These are phyloP conservation scores for Silybum marianum DNA, from an alignment of 129 eudicot species.

Conservation along the genomic window DNA sequence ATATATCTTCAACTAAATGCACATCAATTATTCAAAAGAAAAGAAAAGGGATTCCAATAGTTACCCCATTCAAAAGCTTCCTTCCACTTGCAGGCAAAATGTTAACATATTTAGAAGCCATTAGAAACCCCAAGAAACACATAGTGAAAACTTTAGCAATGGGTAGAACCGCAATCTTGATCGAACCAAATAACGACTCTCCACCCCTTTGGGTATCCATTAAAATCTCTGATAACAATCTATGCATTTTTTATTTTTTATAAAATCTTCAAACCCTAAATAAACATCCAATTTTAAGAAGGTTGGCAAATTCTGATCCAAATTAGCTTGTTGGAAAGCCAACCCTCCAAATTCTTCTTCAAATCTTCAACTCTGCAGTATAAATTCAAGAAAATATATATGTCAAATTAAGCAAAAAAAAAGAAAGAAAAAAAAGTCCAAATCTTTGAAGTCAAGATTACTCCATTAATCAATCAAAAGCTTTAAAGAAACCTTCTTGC, in stretches of 20 bases:
- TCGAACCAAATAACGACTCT: constrained; percentile 65
- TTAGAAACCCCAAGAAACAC: constrained; percentile 88
- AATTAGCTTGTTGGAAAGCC: constrained; percentile 17
- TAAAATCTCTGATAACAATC: constrained; percentile 57
- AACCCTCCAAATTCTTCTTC: constrained; percentile 17
- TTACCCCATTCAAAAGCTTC: constrained; percentile 94
- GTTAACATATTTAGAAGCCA: constrained; percentile 94
- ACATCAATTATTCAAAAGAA: neutral
- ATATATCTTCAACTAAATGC: neutral
- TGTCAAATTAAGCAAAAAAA: constrained; percentile 3
- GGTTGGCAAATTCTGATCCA: constrained; percentile 1
- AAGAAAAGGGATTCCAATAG: neutral
- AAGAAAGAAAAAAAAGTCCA: constrained; percentile 7
- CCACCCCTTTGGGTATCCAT: constrained; percentile 69
- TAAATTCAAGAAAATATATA: constrained; percentile 15
- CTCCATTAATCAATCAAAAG: neutral
- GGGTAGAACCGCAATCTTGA: constrained; percentile 87
- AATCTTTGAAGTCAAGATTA: constrained; percentile 13
- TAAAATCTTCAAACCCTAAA: constrained; percentile 23
- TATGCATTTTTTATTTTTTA: constrained; percentile 42
- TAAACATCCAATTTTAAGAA: neutral
- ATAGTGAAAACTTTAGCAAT: constrained; percentile 93
- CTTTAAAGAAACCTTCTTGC: neutral
- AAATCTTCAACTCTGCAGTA: constrained; percentile 26
- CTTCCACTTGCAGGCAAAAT: constrained; percentile 88